phyloP scores from a whole-genome alignment of 345 rosid genomes.

The Chamaenerion angustifolium region DNA sequence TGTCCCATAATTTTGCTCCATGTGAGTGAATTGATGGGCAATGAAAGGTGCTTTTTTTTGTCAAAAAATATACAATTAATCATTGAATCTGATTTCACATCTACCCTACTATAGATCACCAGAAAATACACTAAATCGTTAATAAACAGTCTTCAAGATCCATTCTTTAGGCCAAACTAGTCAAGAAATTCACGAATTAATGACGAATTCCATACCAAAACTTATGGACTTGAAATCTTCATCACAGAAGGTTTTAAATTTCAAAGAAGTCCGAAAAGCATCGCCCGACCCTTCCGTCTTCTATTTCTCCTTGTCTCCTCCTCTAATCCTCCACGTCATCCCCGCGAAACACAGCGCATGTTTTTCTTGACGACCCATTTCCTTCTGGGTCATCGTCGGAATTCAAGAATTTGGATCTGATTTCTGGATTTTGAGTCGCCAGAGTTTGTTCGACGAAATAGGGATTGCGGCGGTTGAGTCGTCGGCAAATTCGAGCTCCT shows the following conservation, averaged over 20 bases:
- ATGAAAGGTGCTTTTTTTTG: too few relatives aligned
- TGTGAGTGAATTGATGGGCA: too few relatives aligned
- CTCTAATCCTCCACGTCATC: constrained; percentile 3
- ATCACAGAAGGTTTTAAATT: constrained; percentile 10
- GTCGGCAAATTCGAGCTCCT: neutral
- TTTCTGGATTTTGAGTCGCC: constrained; percentile 11
- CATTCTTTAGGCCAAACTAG: neutral
- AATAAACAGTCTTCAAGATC: too few relatives aligned
- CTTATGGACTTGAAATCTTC: neutral
- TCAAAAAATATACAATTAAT: too few relatives aligned
- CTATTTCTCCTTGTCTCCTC: neutral
- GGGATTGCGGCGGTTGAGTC: neutral
- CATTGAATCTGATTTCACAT: too few relatives aligned
- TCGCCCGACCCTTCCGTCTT: neutral
- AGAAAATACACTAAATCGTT: too few relatives aligned
- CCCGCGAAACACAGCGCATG: neutral
- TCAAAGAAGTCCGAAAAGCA: constrained; percentile 13
- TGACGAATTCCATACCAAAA: too few relatives aligned
- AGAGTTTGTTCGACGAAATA: constrained; percentile 1
- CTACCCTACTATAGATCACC: too few relatives aligned
- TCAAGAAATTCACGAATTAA: neutral
- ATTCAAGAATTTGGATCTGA: constrained; percentile 12
- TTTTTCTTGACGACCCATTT: neutral
- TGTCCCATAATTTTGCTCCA: too few relatives aligned
- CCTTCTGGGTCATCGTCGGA: constrained; percentile 4